Evolutionary conservation across 805 yeast genomes (phyloP).

Genomic region (Candida oleophila): DNA sequence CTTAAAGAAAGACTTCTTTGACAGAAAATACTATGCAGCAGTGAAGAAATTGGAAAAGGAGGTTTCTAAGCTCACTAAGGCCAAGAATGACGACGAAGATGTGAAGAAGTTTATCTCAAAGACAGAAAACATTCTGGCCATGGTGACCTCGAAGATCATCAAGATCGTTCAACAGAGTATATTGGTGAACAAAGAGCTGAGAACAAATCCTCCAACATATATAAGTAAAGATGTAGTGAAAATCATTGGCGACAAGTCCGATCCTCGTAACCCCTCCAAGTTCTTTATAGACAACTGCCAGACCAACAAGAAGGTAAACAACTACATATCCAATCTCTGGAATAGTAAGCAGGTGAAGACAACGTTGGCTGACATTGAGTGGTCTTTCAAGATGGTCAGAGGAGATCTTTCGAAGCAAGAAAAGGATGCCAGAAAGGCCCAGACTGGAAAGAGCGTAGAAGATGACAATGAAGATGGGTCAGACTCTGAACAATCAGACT

Average conservation of each 20-base stretch:
- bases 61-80: conserved; percentile 24
- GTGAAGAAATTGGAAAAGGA: conserved; percentile 39
- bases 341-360: conserved; percentile 41
- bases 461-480: conserved; percentile 16
- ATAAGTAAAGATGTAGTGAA: conserved; percentile 26
- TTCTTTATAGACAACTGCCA: conserved; percentile 45
- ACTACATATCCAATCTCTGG: conserved; percentile 47
- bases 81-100: conserved; percentile 11
- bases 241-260: conserved; percentile 25
- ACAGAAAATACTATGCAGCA: conserved; percentile 49
- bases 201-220: conserved; percentile 33
- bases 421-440: conserved; percentile 22
- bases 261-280: conserved; percentile 43
- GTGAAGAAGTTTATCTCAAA: conserved; percentile 18
- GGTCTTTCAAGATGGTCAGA: conserved; percentile 47
- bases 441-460: conserved; percentile 19
- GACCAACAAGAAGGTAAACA: conserved; percentile 40
- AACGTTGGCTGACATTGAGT: conserved; percentile 36
- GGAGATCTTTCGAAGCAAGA: conserved; percentile 44
- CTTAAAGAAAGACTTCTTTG: conserved; percentile 45
- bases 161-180: conserved; percentile 27
- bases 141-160: conserved; percentile 32
- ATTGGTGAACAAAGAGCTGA: conserved; percentile 27
- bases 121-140: conserved; percentile 17
- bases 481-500: conserved; percentile 19